These are phyloP conservation scores for Colletotrichum orbiculare DNA, from an alignment of 2,329 filamentous ascomycete species.

Conservation along the genomic window DNA sequence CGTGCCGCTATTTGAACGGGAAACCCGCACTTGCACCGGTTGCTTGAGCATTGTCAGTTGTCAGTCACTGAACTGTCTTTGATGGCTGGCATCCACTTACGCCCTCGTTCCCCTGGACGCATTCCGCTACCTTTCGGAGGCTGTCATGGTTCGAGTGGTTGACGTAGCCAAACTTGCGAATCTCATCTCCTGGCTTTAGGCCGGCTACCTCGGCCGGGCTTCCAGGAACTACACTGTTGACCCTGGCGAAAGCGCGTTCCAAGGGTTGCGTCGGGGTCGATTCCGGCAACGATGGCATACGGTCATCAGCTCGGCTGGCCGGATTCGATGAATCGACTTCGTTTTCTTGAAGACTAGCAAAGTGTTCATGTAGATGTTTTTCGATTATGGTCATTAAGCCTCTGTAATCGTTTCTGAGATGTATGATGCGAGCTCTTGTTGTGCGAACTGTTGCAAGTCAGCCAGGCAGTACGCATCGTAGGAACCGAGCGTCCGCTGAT, in stretches of 20 bases:
- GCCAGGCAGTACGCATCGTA: conserved; percentile 15
- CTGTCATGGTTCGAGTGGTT: conserved; percentile 88
- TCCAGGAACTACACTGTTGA: conserved; percentile 81
- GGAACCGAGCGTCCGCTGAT: no score
- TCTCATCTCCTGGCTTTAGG: conserved; percentile 80
- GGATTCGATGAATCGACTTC: conserved; percentile 45
- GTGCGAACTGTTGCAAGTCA: conserved; percentile 75
- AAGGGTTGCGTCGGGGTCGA: conserved; percentile 46
- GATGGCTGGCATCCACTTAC: conserved; percentile 64
- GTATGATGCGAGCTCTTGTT: conserved; percentile 90
- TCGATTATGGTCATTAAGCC: conserved; percentile 86
- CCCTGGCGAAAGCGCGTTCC: conserved; percentile 80
- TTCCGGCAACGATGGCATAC: not conserved
- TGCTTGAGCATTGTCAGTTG: conserved; percentile 58
- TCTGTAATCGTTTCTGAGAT: conserved; percentile 93
- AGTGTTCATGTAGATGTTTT: conserved; percentile 87
- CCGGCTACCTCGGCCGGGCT: conserved; percentile 89
- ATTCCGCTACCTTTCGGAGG: conserved; percentile 86
- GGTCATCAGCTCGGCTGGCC: not conserved
- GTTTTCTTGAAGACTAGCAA: conserved; percentile 75
- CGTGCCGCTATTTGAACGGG: conserved; percentile 56
- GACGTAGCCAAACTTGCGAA: conserved; percentile 87
- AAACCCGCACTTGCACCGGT: conserved; percentile 75
- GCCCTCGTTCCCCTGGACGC: conserved; percentile 89
- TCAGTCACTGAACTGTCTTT: conserved; percentile 40